These are phyloP conservation scores for Clonostachys solani DNA, from an alignment of 2,329 filamentous ascomycete genomes.

Conservation along the genomic window DNA sequence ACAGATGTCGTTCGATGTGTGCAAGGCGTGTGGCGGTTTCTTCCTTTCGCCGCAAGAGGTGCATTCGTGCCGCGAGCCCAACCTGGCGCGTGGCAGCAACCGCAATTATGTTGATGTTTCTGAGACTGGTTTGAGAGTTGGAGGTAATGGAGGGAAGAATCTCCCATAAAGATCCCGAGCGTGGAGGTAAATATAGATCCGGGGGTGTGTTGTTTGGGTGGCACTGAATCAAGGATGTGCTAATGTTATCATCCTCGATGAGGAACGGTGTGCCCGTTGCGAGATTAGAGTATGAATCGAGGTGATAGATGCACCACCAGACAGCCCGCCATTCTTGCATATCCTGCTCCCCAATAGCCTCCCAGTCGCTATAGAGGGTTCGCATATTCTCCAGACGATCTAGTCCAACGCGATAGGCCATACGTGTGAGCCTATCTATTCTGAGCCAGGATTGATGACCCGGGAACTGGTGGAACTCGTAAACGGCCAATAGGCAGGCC, in stretches of 20 bases:
- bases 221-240: neutral
- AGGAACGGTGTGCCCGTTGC: slow-evolving; percentile 6
- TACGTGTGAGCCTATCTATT: slow-evolving; percentile 4
- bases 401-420: slow-evolving; percentile 7
- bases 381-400: slow-evolving; percentile 4
- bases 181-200: neutral
- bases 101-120: slow-evolving; percentile 5
- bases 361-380: neutral
- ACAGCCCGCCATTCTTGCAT: slow-evolving; percentile 9
- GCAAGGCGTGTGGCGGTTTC: neutral
- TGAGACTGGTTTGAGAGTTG: neutral
- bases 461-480: slow-evolving; percentile 3
- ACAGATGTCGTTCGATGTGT: slow-evolving; percentile 1
- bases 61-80: neutral
- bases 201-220: too few species aligned
- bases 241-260: slow-evolving; percentile 5
- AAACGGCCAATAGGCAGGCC: slow-evolving; percentile 1
- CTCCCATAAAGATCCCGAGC: neutral
- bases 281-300: slow-evolving; percentile 9
- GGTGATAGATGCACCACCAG: slow-evolving; percentile 10
- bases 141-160: neutral
- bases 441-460: slow-evolving; percentile 10
- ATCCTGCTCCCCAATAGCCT: neutral
- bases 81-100: slow-evolving; percentile 5
- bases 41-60: neutral